Evolutionary conservation across 2,329 filamentous ascomycete genomes (phyloP), one percentile per base, ranked within the genome.

Genomic region (Calycina herbarum): DNA sequence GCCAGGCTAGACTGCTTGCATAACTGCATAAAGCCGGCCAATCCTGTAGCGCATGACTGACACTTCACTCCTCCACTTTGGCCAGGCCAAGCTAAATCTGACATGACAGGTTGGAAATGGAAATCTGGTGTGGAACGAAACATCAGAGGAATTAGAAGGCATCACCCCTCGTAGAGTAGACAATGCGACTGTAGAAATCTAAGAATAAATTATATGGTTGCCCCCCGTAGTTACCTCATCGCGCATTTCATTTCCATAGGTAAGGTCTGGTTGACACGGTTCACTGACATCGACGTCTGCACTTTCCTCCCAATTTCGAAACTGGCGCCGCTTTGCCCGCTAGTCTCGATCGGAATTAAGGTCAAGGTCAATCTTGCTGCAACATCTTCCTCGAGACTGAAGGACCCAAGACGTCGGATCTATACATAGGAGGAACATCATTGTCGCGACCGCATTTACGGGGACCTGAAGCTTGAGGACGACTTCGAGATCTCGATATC

Each of bases 261-360:
- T 7, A 5, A 20, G 42, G 17, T 7, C 17, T 48, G 42, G 17
- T n/a, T 20, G 45, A 40, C 38, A 40, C 20, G 11, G 17, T 4
- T 48, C n/a, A 3, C 45, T 51, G 20, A 10, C 35, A 38, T 38
- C 35, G 35, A 38, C 35, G 13, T 54, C 48, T 54, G 48, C 48
- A 27, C 48, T 54, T 54, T 54, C 48, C 48, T 54, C 48, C 42
- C n/a, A n/a, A 48, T 48, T 48, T 54, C 48, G 13, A 54, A 54
- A 24, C 20, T 54, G 48, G 48, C 48, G 48, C n/a, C n/a, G 48
- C 48, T 48, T 48, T 48, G 42, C 42, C 42, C 42, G 15, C 69
- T 69, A 69, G 59, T 57, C 65, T 67, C 57, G 31, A 59, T 57
- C 42, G 17, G 59, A 54, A 51, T n/a, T 61, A 51, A 33, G 48